Conservation (phyloP, 495 filamentous ascomycete species). For the Hypoxylon lienhwacheense region DNA sequence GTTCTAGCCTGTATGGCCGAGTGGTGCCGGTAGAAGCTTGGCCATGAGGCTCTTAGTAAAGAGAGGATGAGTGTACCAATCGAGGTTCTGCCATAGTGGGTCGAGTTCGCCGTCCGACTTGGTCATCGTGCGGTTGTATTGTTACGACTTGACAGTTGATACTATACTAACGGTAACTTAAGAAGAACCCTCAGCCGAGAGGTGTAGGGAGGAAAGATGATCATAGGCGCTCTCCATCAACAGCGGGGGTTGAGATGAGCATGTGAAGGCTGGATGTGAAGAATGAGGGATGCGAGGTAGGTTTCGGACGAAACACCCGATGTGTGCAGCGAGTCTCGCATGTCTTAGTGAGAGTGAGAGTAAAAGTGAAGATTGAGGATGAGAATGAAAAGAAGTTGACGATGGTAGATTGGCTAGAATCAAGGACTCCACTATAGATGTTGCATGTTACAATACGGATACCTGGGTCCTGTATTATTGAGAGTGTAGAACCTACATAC, state of each 20-base stretch:
- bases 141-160: slow-evolving; percentile 31
- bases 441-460: background rate
- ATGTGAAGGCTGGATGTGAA: background rate
- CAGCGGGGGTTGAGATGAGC: slow-evolving; percentile 1
- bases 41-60: slow-evolving; percentile 13
- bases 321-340: slow-evolving; percentile 5
- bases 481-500: too few relatives aligned
- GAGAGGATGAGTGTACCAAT: slow-evolving; percentile 51
- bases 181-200: slow-evolving; percentile 1
- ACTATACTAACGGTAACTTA: slow-evolving; percentile 23
- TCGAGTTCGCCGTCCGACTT: slow-evolving; percentile 58
- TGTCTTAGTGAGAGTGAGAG: slow-evolving; percentile 4
- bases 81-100: slow-evolving; percentile 71
- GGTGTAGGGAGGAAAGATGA: slow-evolving; percentile 10
- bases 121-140: slow-evolving; percentile 41
- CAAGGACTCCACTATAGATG: background rate
- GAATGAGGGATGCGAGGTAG: too few relatives aligned
- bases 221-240: slow-evolving; percentile 19
- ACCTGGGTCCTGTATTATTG: background rate
- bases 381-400: slow-evolving; percentile 7
- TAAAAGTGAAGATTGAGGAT: slow-evolving; percentile 1
- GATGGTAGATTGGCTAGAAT: slow-evolving; percentile 3
- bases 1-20: slow-evolving; percentile 15
- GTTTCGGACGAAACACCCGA: slow-evolving; percentile 16
- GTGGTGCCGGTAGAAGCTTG: slow-evolving; percentile 6